These are phyloP conservation scores for Suillus decipiens DNA, from an alignment of 768 basidiomycete species.

Conservation along the genomic window DNA sequence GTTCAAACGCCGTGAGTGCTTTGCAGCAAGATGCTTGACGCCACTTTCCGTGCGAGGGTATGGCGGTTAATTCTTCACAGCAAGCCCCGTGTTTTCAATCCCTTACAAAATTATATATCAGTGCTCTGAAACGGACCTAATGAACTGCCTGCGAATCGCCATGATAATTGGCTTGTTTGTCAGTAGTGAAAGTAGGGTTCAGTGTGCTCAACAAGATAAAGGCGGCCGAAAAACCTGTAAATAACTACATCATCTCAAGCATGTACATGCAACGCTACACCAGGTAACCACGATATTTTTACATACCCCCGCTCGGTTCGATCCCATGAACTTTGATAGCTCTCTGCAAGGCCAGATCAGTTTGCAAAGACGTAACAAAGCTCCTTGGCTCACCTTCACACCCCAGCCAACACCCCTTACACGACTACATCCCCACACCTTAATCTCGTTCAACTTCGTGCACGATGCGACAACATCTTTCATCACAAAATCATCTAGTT, in stretches of 20 bases:
- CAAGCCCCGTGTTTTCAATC: slow-evolving; percentile 20
- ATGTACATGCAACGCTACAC: slow-evolving; percentile 37
- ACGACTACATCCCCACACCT: slow-evolving; percentile 56
- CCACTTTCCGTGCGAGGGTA: neutral
- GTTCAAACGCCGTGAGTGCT: slow-evolving; percentile 6
- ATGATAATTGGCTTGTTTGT: neutral
- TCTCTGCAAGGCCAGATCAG: slow-evolving; percentile 18
- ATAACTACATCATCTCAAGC: slow-evolving; percentile 42
- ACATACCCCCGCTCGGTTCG: slow-evolving; percentile 40
- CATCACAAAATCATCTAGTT: slow-evolving; percentile 80
- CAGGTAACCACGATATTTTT: slow-evolving; percentile 15
- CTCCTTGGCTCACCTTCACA: slow-evolving; percentile 39
- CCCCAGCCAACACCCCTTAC: slow-evolving; percentile 46
- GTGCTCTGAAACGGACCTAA: slow-evolving; percentile 1
- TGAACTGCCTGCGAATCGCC: neutral
- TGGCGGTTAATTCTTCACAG: neutral
- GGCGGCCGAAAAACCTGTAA: slow-evolving; percentile 4
- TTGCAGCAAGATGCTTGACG: neutral
- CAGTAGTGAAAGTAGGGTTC: slow-evolving; percentile 14
- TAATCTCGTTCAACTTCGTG: slow-evolving; percentile 43
- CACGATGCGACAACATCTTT: slow-evolving; percentile 61
- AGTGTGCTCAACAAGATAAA: slow-evolving; percentile 2
- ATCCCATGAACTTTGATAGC: slow-evolving; percentile 32
- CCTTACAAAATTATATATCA: slow-evolving; percentile 16
- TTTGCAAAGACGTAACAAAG: neutral